Conservation (phyloP, 2,329 filamentous ascomycete species). For the Rhytidhysteron rufulum region DNA sequence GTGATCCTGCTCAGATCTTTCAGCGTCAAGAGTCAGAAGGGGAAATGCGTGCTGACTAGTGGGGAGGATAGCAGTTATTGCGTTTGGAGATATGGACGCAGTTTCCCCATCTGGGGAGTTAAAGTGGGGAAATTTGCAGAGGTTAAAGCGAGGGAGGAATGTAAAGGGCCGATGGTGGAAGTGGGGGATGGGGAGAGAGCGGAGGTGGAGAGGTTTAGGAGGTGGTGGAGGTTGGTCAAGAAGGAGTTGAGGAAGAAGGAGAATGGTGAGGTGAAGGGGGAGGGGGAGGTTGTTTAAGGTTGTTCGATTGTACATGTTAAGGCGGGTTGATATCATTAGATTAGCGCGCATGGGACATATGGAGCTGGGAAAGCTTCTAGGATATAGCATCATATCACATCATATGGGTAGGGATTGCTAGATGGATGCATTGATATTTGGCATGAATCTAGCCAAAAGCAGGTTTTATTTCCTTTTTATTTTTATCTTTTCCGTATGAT, state of each 20-base stretch:
- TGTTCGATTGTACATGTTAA: too few species aligned
- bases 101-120: conserved; percentile 18
- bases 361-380: too few species aligned
- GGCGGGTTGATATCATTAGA: too few species aligned
- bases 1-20: conserved; percentile 43
- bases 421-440: too few species aligned
- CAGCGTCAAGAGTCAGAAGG: conserved; percentile 38
- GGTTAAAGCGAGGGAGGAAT: conserved; percentile 36
- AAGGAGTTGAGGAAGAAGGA: conserved; percentile 12
- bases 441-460: too few species aligned
- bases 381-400: too few species aligned
- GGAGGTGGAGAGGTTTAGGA: conserved; percentile 37
- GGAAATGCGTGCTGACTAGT: conserved; percentile 34
- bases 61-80: conserved; percentile 45
- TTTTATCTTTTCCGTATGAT: too few species aligned
- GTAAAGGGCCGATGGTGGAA: conserved; percentile 45
- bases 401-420: too few species aligned
- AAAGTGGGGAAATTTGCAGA: conserved; percentile 25
- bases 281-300: not conserved
- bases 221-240: conserved; percentile 33
- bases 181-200: conserved; percentile 43
- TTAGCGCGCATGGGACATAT: too few species aligned
- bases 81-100: conserved; percentile 40
- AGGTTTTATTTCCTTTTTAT: too few species aligned
- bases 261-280: conserved; percentile 3